Percentiles rank a stretch among this genome's conserved stretches.
Evolutionary conservation across 2,329 filamentous ascomycete genomes (phyloP).

Genomic region (Lasiodiplodia gonubiensis): DNA sequence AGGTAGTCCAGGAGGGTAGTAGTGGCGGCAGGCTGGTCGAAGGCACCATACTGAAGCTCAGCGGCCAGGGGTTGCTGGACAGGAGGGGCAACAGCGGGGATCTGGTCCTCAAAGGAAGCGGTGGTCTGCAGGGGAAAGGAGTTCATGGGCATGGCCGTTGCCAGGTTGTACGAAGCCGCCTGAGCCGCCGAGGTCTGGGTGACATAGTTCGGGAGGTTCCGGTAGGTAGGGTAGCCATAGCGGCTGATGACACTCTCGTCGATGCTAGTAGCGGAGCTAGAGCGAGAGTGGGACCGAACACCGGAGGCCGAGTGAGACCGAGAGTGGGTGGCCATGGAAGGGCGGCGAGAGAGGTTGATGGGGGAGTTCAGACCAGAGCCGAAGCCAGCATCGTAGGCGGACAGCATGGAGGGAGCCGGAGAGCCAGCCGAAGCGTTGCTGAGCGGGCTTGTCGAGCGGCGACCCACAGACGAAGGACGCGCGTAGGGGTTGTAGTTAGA

Average conservation of each 20-base stretch:
- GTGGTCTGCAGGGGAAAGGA: constrained; percentile 36
- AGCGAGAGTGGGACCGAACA: constrained; percentile 51
- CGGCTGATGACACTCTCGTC: constrained; percentile 70
- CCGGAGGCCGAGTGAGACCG: constrained; percentile 54
- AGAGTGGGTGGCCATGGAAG: constrained; percentile 43
- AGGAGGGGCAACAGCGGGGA: constrained; percentile 44
- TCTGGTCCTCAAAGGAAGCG: constrained; percentile 31
- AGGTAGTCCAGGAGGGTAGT: constrained; percentile 81
- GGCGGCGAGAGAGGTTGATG: constrained; percentile 48
- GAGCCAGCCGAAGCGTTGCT: constrained; percentile 51
- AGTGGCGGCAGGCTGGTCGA: constrained; percentile 47
- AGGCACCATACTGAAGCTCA: constrained; percentile 48
- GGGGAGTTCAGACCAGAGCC: constrained; percentile 67
- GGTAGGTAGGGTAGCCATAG: constrained; percentile 85
- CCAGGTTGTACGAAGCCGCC: constrained; percentile 43
- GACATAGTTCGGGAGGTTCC: constrained; percentile 69
- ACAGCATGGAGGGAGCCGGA: constrained; percentile 45
- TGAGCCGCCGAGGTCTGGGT: constrained; percentile 44
- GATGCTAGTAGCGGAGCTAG: constrained; percentile 70
- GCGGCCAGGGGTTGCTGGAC: constrained; percentile 52
- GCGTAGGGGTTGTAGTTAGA: constrained; percentile 58
- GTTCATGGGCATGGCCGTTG: constrained; percentile 47
- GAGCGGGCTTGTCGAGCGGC: constrained; percentile 54
- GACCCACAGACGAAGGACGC: constrained; percentile 51
- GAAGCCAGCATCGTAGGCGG: constrained; percentile 47